Conservation (phyloP, 768 basidiomycete genomes). For the Boletus sensibilis region DNA sequence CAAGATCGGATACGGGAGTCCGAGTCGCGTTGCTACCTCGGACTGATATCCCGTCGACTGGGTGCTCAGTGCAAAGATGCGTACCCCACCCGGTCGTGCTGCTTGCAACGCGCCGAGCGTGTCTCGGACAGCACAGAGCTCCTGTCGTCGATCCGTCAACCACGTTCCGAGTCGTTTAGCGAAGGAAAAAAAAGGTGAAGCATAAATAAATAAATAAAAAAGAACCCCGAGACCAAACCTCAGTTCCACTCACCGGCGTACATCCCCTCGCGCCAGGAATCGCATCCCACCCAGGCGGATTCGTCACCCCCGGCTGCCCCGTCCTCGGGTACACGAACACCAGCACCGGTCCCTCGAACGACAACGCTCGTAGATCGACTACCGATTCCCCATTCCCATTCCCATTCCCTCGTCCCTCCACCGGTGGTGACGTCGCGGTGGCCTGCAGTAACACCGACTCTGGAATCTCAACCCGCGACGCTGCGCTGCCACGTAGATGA, state of each 20-base stretch:
- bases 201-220: neutral
- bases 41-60: constrained; percentile 18
- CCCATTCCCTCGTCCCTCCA: neutral
- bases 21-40: constrained; percentile 17
- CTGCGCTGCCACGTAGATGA: constrained; percentile 1
- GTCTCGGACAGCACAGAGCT: constrained; percentile 20
- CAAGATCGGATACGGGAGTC: constrained; percentile 21
- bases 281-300: constrained; percentile 20
- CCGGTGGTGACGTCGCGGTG: neutral
- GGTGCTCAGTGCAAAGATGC: constrained; percentile 23
- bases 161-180: neutral
- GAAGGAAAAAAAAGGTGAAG: neutral
- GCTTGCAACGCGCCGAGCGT: constrained; percentile 4
- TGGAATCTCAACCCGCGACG: constrained; percentile 1
- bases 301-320: constrained; percentile 15
- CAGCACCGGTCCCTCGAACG: constrained; percentile 19
- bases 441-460: constrained; percentile 5
- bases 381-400: neutral
- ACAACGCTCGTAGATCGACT: constrained; percentile 14
- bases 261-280: constrained; percentile 26
- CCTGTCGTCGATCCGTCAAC: constrained; percentile 5
- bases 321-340: constrained; percentile 25
- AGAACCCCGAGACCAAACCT: neutral
- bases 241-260: constrained; percentile 18
- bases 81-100: neutral